Percentiles rank a stretch among this genome's conserved stretches.
These are phyloP conservation scores for Debaryomyces robertsiae DNA, from an alignment of 1,139 yeast genomes.

Conservation along the genomic window DNA sequence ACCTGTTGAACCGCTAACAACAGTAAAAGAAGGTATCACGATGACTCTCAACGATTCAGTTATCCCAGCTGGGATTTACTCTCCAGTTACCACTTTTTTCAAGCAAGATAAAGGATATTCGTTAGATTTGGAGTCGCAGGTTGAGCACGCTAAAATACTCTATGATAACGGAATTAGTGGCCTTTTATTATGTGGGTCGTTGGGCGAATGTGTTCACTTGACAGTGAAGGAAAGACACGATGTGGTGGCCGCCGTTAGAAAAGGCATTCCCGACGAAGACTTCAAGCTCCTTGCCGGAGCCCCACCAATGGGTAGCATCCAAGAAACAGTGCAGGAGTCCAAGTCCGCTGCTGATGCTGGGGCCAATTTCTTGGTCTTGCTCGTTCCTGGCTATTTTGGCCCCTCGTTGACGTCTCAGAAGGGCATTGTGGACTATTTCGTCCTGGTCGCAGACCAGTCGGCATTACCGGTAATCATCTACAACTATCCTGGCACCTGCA, in stretches of 20 bases:
- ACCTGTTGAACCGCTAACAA: background rate
- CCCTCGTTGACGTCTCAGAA: slow-evolving; percentile 32
- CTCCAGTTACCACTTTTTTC: slow-evolving; percentile 55
- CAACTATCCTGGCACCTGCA: slow-evolving; percentile 39
- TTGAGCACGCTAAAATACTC: slow-evolving; percentile 43
- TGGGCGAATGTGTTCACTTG: slow-evolving; percentile 42
- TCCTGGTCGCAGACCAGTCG: slow-evolving; percentile 30
- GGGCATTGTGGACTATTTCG: slow-evolving; percentile 35
- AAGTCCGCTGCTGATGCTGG: slow-evolving; percentile 33
- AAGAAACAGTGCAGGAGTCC: slow-evolving; percentile 35
- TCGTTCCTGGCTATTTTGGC: slow-evolving; percentile 39
- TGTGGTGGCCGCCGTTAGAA: slow-evolving; percentile 24
- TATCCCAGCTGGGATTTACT: slow-evolving; percentile 38
- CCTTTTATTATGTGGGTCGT: slow-evolving; percentile 51
- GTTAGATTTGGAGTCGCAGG: slow-evolving; percentile 47
- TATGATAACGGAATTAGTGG: slow-evolving; percentile 48
- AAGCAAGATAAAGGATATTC: slow-evolving; percentile 31
- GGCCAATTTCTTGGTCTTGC: slow-evolving; percentile 33
- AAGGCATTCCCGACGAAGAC: slow-evolving; percentile 28
- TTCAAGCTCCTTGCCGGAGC: slow-evolving; percentile 40
- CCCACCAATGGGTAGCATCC: slow-evolving; percentile 30
- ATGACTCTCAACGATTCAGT: slow-evolving; percentile 6
- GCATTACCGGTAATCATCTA: slow-evolving; percentile 34
- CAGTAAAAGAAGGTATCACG: background rate
- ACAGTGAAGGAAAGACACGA: slow-evolving; percentile 36